Evolutionary conservation across 768 basidiomycete genomes (phyloP), one percentile per base, ranked within the genome.

Genomic region (Trametes cubensis): DNA sequence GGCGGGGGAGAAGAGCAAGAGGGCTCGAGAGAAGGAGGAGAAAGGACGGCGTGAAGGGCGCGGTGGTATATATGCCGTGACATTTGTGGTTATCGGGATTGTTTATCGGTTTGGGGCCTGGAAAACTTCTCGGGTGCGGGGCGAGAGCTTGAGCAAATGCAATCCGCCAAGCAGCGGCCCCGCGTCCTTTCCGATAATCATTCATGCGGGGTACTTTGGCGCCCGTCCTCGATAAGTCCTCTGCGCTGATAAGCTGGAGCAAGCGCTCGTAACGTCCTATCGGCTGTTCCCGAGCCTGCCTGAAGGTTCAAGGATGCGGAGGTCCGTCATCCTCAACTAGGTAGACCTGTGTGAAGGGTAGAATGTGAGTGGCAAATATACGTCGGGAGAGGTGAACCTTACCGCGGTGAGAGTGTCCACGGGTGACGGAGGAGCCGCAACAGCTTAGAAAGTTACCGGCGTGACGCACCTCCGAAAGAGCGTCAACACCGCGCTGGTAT

Each of bases 191-290:
- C 48, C 48, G 38, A 53, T 23, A 40, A 23, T 15, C n/a, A 20
- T 46, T 10, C 21, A 25, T 50, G 57, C 39, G 48, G 49, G 40
- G 30, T 14, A 50, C 7, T 23, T 14, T 40, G 48, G 44, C 61
- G 61, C 61, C 49, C 50, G 30, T 28, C 26, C 4, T 20, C 30
- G 61, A 62, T 62, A 62, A 62, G 61, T 57, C 55, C 50, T 17
- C 20, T 41, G 44, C n/a, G 50, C 49, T 55, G 60, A 61, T 61
- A 61, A 55, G 60, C 53, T 54, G 42, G 53, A n/a, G n/a, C 4
- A 50, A 26, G 54, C 58, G 58, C 58, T 42, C 11, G 34, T 5
- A 20, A 25, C 23, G 7, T n/a, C n/a, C n/a, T n/a, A n/a, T n/a
- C n/a, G n/a, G n/a, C 28, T 28, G 7, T 28, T 28, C 7, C 28